A percentile compares a stretch with the other conserved stretches of the same genome.
These are phyloP conservation scores for Saccharomycopsis sp. DNA, from an alignment of 805 yeast genomes.

Conservation along the genomic window DNA sequence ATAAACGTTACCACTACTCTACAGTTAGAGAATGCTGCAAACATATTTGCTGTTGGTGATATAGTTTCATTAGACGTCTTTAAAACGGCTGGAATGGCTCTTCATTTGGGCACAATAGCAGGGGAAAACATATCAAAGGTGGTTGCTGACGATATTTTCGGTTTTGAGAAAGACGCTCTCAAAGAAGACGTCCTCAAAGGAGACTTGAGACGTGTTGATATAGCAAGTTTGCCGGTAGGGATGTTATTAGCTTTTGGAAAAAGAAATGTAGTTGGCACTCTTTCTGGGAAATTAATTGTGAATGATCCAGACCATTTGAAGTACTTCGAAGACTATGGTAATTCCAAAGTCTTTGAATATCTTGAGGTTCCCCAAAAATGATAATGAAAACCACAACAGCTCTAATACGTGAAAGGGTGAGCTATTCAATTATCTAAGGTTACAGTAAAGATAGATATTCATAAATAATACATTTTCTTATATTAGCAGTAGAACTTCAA, in stretches of 20 bases:
- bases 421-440: too few species aligned
- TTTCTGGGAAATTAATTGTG: neutral
- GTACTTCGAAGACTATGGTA: neutral
- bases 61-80: neutral
- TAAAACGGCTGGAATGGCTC: neutral
- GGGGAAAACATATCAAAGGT: neutral
- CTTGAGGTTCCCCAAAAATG: neutral
- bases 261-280: neutral
- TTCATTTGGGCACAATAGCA: neutral
- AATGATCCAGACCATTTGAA: neutral
- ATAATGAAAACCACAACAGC: neutral
- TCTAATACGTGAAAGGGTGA: too few species aligned
- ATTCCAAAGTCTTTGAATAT: neutral
- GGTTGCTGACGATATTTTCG: neutral
- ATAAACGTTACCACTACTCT: neutral
- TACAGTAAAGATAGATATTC: too few species aligned
- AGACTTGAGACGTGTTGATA: neutral
- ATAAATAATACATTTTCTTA: neutral
- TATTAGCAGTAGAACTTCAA: neutral
- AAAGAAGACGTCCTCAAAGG: neutral
- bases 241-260: neutral
- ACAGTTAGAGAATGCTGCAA: neutral
- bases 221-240: neutral
- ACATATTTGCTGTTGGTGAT: neutral
- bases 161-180: neutral